Conservation (phyloP, 352 stramenopile species). For the Pythium insidiosum region DNA sequence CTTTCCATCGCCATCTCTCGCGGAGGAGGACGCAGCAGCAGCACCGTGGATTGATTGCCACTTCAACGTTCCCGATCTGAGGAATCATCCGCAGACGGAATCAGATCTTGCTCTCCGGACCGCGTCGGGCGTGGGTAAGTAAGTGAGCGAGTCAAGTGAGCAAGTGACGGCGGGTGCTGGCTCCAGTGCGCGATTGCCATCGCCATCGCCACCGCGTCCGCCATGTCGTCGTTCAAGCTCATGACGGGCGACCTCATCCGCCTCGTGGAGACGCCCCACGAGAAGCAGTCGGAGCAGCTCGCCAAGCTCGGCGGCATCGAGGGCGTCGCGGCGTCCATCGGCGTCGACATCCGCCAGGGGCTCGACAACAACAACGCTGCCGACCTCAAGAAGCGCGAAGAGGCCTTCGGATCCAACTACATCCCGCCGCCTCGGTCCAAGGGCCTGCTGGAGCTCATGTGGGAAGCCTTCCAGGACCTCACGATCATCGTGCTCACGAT, state of each 20-base stretch:
- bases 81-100: no score
- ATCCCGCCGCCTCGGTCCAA: conserved; percentile 43
- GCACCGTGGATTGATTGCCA: no score
- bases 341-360: conserved; percentile 34
- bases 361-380: conserved; percentile 37
- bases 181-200: no score
- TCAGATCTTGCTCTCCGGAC: no score
- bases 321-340: conserved; percentile 35
- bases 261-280: conserved; percentile 61
- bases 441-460: conserved; percentile 74
- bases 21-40: no score
- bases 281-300: conserved; percentile 47
- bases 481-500: conserved; percentile 61
- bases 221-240: conserved; percentile 25
- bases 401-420: conserved; percentile 63
- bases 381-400: conserved; percentile 43
- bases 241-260: conserved; percentile 47
- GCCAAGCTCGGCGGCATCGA: conserved; percentile 42
- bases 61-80: no score
- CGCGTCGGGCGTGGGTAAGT: no score
- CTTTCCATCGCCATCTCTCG: no score
- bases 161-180: no score
- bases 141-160: no score
- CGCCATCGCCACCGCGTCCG: no score
- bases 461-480: conserved; percentile 81